Percentiles rank a stretch among this genome's conserved stretches.
Evolutionary conservation across 1,284 basidiomycete genomes (phyloP).

Genomic region (Leccinum proximum): DNA sequence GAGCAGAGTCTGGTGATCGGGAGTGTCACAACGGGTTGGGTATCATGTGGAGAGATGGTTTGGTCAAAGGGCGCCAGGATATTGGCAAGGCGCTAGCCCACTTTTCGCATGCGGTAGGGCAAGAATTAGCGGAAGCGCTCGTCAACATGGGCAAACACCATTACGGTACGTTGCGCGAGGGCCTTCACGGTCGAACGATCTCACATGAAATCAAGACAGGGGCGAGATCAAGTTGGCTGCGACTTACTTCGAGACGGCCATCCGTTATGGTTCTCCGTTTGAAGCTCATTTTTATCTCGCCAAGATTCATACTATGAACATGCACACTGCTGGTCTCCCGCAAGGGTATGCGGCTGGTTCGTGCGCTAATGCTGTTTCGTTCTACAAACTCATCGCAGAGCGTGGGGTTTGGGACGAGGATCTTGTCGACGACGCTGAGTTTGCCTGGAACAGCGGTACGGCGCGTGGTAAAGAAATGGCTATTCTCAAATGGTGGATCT

Average conservation of each 20-base stretch:
- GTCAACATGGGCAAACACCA: conserved; percentile 89
- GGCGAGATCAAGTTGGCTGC: conserved; percentile 65
- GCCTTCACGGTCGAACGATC: not conserved
- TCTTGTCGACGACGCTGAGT: conserved; percentile 80
- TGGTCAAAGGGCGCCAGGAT: conserved; percentile 66
- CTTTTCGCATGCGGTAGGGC: conserved; percentile 81
- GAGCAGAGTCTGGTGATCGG: conserved; percentile 77
- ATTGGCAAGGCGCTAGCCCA: conserved; percentile 63
- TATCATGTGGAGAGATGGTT: conserved; percentile 89
- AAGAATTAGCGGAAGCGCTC: conserved; percentile 88
- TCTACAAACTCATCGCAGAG: conserved; percentile 89
- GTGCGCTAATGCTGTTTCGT: conserved; percentile 85
- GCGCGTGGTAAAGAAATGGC: conserved; percentile 67
- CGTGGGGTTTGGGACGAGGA: conserved; percentile 88
- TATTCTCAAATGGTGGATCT: conserved; percentile 91
- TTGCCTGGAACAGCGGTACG: conserved; percentile 73
- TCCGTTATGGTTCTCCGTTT: conserved; percentile 84
- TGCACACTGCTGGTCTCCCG: conserved; percentile 40
- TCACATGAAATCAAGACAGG: conserved; percentile 41
- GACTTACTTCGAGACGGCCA: conserved; percentile 77
- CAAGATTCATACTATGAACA: conserved; percentile 64
- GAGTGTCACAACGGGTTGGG: conserved; percentile 91
- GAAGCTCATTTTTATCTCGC: conserved; percentile 94
- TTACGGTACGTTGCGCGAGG: conserved; percentile 52
- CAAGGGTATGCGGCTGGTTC: conserved; percentile 55